phyloP scores from a whole-genome alignment of 2,329 filamentous ascomycete species.

The Beauveria scarabaeidicola region DNA sequence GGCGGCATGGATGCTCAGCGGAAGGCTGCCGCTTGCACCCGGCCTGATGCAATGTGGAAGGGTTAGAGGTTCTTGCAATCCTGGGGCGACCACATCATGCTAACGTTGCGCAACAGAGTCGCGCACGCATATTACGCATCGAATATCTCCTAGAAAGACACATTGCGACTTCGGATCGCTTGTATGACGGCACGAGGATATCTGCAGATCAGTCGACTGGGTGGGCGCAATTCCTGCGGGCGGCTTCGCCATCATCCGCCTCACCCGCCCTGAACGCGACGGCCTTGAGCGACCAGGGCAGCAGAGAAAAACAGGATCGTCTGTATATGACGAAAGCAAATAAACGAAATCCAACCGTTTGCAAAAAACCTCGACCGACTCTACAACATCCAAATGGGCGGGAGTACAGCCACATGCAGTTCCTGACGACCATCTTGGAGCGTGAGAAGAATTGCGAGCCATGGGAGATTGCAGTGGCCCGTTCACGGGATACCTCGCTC shows the following conservation, averaged over 20 bases:
- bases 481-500: background rate
- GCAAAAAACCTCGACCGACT: background rate
- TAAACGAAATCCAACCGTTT: too few relatives aligned
- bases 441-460: background rate
- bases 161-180: background rate
- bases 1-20: slow-evolving; percentile 24
- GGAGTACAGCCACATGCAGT: background rate
- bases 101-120: background rate
- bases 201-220: background rate
- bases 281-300: background rate
- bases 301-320: background rate
- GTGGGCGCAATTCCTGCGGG: background rate
- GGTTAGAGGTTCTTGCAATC: background rate
- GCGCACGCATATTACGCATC: background rate
- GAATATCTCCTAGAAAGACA: background rate
- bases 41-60: background rate
- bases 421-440: slow-evolving; percentile 1
- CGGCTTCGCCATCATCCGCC: background rate
- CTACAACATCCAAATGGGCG: background rate
- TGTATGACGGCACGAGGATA: background rate
- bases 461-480: background rate
- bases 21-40: slow-evolving; percentile 17
- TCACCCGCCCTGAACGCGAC: background rate
- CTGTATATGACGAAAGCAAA: background rate
- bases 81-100: background rate